phyloP scores from a whole-genome alignment of 2,329 filamentous ascomycete genomes.

The Aspergillus sp. region DNA sequence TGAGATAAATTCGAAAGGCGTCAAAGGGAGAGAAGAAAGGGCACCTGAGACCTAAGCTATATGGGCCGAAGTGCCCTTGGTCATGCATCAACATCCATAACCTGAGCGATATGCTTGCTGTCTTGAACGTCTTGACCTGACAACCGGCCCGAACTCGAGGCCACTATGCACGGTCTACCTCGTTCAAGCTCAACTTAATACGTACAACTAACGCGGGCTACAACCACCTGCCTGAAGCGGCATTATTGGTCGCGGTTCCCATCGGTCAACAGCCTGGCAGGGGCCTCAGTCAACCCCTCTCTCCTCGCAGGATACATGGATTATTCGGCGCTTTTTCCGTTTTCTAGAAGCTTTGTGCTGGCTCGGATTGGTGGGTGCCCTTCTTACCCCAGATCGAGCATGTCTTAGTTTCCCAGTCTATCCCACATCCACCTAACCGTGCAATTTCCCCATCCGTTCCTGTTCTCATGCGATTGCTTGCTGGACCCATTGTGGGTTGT shows the following conservation, averaged over 20 bases:
- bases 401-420: neutral
- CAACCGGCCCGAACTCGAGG: neutral
- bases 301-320: conserved; percentile 5
- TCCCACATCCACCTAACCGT: neutral
- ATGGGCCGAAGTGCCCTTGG: neutral
- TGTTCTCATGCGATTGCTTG: conserved; percentile 7
- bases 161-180: neutral
- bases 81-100: neutral
- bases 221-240: neutral
- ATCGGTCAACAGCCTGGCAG: neutral
- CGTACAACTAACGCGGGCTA: neutral
- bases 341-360: conserved; percentile 12
- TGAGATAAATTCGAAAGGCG: neutral
- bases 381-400: conserved; percentile 23
- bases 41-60: neutral
- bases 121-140: neutral
- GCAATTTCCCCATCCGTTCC: too few species aligned
- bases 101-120: too few species aligned
- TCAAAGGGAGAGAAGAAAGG: neutral
- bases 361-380: conserved; percentile 8
- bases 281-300: conserved; percentile 8
- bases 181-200: neutral
- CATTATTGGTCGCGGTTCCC: neutral
- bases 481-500: conserved; percentile 5
- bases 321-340: conserved; percentile 11